A percentile compares a stretch with the other conserved stretches of the same genome.
Evolutionary conservation across 2,329 filamentous ascomycete species (phyloP).

Genomic region (Penicillium sp.): DNA sequence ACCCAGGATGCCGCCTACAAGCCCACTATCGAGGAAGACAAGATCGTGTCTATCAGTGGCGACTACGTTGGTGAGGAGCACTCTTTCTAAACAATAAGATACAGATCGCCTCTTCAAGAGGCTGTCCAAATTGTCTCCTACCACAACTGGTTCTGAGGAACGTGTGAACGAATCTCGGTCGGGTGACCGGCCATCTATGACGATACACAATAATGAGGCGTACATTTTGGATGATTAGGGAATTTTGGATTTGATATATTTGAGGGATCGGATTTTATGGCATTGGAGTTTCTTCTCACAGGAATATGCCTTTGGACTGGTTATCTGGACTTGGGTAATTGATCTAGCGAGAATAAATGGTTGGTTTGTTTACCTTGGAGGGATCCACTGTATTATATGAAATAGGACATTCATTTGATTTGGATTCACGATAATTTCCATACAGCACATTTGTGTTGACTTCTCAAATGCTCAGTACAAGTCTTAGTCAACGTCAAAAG

Average conservation of each 20-base stretch:
- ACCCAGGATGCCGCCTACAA: slow-evolving; percentile 63
- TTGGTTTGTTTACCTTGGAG: neutral
- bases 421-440: neutral
- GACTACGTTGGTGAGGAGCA: slow-evolving; percentile 17
- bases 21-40: slow-evolving; percentile 75
- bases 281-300: neutral
- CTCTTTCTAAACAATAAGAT: slow-evolving; percentile 6
- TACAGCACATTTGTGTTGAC: neutral
- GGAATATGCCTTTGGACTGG: neutral
- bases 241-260: neutral
- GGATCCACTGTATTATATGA: neutral
- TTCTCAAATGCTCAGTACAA: neutral
- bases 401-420: neutral
- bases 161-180: slow-evolving; percentile 7
- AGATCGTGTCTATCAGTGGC: slow-evolving; percentile 60
- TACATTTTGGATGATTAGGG: neutral
- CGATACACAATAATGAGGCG: neutral
- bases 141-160: slow-evolving; percentile 17
- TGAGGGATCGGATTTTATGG: neutral
- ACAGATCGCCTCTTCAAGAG: neutral
- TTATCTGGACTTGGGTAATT: neutral
- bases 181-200: slow-evolving; percentile 1
- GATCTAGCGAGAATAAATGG: neutral
- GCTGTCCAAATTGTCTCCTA: neutral
- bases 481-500: neutral